These are phyloP conservation scores for Lecanoromycetidae sp. DNA, from an alignment of 2,329 filamentous ascomycete species.

Conservation along the genomic window DNA sequence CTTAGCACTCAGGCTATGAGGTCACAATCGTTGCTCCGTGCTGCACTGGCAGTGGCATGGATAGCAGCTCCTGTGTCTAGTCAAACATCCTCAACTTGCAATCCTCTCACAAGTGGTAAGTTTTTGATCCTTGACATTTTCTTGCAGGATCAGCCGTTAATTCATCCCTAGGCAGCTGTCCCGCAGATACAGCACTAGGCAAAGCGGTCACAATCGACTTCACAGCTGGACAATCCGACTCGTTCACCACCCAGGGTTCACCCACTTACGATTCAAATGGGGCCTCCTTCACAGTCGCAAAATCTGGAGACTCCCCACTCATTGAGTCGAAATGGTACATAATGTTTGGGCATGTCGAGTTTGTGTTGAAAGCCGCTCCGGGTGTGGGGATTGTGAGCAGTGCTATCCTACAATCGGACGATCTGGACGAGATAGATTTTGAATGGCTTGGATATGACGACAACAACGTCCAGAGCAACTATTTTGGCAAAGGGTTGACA, in stretches of 20 bases:
- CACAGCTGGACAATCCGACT: slow-evolving; percentile 60
- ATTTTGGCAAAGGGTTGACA: slow-evolving; percentile 86
- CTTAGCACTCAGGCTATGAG: slow-evolving; percentile 4
- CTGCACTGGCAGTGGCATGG: slow-evolving; percentile 1
- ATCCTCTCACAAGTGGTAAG: slow-evolving; percentile 36
- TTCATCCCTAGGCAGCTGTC: slow-evolving; percentile 39
- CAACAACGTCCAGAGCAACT: slow-evolving; percentile 83
- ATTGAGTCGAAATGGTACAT: slow-evolving; percentile 91
- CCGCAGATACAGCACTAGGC: slow-evolving; percentile 66
- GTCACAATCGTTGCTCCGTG: slow-evolving; percentile 2
- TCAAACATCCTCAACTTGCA: slow-evolving; percentile 46
- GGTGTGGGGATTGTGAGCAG: slow-evolving; percentile 90
- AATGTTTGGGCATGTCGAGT: slow-evolving; percentile 91
- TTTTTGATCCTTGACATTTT: slow-evolving; percentile 7
- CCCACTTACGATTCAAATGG: slow-evolving; percentile 67
- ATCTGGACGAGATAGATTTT: slow-evolving; percentile 91
- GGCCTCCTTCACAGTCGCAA: slow-evolving; percentile 65
- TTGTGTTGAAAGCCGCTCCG: slow-evolving; percentile 72
- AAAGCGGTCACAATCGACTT: slow-evolving; percentile 79
- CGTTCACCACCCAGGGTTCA: slow-evolving; percentile 59
- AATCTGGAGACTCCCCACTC: slow-evolving; percentile 72
- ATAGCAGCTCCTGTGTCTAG: slow-evolving; percentile 28
- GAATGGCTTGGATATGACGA: slow-evolving; percentile 80
- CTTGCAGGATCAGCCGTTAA: slow-evolving; percentile 13
- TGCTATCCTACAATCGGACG: slow-evolving; percentile 79